Evolutionary conservation across 2,329 filamentous ascomycete genomes (phyloP), one percentile per base, ranked within the genome.

Genomic region (Colletotrichum sp.): DNA sequence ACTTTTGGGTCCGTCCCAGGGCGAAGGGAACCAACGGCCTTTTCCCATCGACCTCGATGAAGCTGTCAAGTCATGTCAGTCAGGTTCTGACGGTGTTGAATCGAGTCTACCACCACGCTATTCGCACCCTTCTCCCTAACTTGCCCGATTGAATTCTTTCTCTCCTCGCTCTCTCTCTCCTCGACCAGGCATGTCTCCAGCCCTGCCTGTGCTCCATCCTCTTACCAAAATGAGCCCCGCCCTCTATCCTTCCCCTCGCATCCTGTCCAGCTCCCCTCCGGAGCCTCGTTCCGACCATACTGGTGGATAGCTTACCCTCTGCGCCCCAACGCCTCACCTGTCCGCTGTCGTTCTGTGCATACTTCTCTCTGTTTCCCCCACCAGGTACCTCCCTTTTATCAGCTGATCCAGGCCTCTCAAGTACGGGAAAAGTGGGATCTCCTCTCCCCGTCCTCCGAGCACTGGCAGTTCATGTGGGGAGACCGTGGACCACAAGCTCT

Each of bases 271-370:
- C 16, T 49, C 15, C 64, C 39, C 75, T 72, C 69, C 65, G 60
- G 68, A 71, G 69, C 52, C 68, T 74, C 73, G 72, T 78, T 71
- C 71, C 77, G 77, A 73, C 49, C 55, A 71, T 49, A 57, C 77
- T 71, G 66, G 65, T 68, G 65, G 71, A 70, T 69, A 75, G 71
- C 64, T 79, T 72, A 60, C 60, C 16, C 71, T 66, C 77, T 55
- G 57, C 62, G 39, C 57, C 52, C 28, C 44, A 30, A 55, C 64
- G 49, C 70, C 57, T 72, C 30, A 39, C 65, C 36, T 52, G 44
- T 52, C 21, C 10, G 12, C 28, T 78, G 36, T 73, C 36, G 24
- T 68, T 62, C 34, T 55, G 39, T 26, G 30, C 28, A 64, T 66
- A 69, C 55, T 75, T 71, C 69, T 65, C 30, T 72, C 21, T 57